A percentile compares a stretch with the other conserved stretches of the same genome.
Conservation (phyloP, 2,329 filamentous ascomycete species). For the Alternaria sp. region DNA sequence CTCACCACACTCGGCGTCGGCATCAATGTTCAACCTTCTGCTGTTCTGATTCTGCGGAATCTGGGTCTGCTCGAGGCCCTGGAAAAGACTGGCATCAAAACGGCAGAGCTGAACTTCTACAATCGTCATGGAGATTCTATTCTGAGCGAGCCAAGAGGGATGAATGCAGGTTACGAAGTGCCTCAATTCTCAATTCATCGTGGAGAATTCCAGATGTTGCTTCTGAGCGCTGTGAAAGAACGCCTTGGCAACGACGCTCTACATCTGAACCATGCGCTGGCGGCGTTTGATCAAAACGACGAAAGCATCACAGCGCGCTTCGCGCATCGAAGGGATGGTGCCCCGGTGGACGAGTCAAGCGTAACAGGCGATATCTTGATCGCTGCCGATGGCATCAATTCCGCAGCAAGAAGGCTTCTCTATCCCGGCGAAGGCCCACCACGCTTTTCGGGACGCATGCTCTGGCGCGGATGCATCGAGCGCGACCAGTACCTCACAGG, state of each 20-base stretch:
- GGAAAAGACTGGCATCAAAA: slow-evolving; percentile 51
- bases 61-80: slow-evolving; percentile 52
- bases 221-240: slow-evolving; percentile 52
- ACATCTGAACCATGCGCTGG: slow-evolving; percentile 50
- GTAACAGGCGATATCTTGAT: slow-evolving; percentile 48
- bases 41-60: slow-evolving; percentile 54
- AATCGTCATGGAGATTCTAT: slow-evolving; percentile 53
- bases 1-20: slow-evolving; percentile 54
- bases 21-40: slow-evolving; percentile 57
- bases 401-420: slow-evolving; percentile 48
- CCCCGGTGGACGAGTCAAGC: slow-evolving; percentile 35
- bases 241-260: slow-evolving; percentile 49
- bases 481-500: slow-evolving; percentile 51
- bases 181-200: slow-evolving; percentile 56
- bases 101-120: slow-evolving; percentile 54
- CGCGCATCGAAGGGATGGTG: slow-evolving; percentile 33
- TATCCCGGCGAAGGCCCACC: slow-evolving; percentile 55
- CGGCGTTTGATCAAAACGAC: slow-evolving; percentile 46
- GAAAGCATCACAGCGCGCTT: slow-evolving; percentile 49
- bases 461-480: slow-evolving; percentile 55
- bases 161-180: slow-evolving; percentile 51
- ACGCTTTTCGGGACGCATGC: slow-evolving; percentile 54
- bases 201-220: slow-evolving; percentile 55
- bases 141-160: slow-evolving; percentile 51
- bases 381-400: slow-evolving; percentile 56